These are phyloP conservation scores for Arthrobotrys iridis DNA, from an alignment of 2,329 filamentous ascomycete species.

Conservation along the genomic window DNA sequence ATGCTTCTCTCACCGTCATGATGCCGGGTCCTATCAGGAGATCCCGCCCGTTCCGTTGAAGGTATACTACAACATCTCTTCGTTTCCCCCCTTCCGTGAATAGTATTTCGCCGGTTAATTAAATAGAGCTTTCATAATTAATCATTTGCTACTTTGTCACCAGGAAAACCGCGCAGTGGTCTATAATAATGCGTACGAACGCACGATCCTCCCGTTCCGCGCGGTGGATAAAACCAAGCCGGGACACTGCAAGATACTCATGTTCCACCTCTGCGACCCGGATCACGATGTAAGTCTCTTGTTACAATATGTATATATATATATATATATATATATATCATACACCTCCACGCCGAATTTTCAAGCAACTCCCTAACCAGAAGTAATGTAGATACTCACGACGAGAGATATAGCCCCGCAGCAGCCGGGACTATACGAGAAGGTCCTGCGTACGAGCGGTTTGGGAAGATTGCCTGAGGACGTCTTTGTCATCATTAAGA, in stretches of 20 bases:
- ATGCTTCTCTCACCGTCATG: neutral
- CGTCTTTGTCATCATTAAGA: slow-evolving; percentile 50
- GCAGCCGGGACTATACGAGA: slow-evolving; percentile 21
- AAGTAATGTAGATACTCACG: neutral
- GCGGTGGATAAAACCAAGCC: slow-evolving; percentile 31
- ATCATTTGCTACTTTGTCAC: neutral
- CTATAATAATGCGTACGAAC: slow-evolving; percentile 33
- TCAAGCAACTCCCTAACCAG: neutral
- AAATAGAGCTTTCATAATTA: neutral
- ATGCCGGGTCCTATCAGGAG: slow-evolving; percentile 8
- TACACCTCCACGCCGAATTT: neutral
- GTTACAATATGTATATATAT: no score
- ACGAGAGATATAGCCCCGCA: slow-evolving; percentile 22
- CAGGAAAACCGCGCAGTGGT: slow-evolving; percentile 40
- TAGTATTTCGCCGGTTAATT: no score
- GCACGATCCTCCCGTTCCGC: slow-evolving; percentile 39
- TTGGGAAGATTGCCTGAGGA: slow-evolving; percentile 48
- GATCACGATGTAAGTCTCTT: neutral
- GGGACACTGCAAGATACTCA: slow-evolving; percentile 37
- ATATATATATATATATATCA: neutral
- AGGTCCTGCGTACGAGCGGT: neutral
- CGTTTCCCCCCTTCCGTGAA: neutral
- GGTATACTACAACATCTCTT: neutral
- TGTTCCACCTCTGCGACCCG: slow-evolving; percentile 58
- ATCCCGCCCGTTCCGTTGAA: slow-evolving; percentile 18